Conservation (phyloP, 2,329 filamentous ascomycete species). For the Tolypocladium capitatum region DNA sequence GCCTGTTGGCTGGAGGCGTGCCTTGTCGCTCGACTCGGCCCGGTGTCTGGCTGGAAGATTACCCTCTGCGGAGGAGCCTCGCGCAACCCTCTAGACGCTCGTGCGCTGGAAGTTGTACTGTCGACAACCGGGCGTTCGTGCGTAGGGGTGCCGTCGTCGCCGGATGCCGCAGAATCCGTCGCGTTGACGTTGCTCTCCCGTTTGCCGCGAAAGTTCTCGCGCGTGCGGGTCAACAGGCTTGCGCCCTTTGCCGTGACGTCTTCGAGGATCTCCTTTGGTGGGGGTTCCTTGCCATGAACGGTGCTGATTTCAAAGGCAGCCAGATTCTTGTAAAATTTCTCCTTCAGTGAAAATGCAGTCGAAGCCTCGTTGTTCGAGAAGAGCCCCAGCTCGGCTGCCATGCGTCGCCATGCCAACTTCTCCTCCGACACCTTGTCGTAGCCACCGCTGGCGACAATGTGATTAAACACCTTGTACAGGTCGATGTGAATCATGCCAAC, state of each 20-base stretch:
- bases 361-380: conserved; percentile 63
- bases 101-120: conserved; percentile 34
- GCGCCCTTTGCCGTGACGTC: conserved; percentile 78
- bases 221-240: conserved; percentile 61
- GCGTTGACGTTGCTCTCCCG: conserved; percentile 34
- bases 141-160: conserved; percentile 44
- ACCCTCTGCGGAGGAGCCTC: conserved; percentile 77
- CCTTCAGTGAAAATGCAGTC: conserved; percentile 77
- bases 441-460: conserved; percentile 63
- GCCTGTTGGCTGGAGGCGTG: conserved; percentile 36
- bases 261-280: conserved; percentile 78
- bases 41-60: conserved; percentile 72
- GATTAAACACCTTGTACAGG: conserved; percentile 64
- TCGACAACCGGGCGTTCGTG: conserved; percentile 39
- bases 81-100: conserved; percentile 53
- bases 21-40: conserved; percentile 48
- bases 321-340: conserved; percentile 80
- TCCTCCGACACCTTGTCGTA: conserved; percentile 76
- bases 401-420: conserved; percentile 73
- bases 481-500: conserved; percentile 67
- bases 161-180: conserved; percentile 45
- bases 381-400: conserved; percentile 65
- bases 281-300: conserved; percentile 66
- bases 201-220: conserved; percentile 56
- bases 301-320: conserved; percentile 76